phyloP scores from a whole-genome alignment of 2,329 filamentous ascomycete species.

The Phialemoniopsis sp. region DNA sequence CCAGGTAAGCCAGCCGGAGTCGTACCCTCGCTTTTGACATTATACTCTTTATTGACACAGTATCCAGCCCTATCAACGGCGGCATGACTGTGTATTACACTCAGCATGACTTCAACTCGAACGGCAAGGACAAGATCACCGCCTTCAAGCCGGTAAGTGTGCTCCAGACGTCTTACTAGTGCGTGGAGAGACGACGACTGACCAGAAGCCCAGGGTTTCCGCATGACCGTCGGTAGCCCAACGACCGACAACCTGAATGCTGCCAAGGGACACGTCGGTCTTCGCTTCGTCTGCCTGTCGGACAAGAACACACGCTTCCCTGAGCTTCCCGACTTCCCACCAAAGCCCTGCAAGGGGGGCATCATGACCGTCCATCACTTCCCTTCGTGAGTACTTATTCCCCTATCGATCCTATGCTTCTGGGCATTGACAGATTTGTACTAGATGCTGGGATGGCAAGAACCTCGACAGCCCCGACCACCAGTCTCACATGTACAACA shows the following conservation, averaged over 20 bases:
- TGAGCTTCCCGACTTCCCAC: conserved; percentile 34
- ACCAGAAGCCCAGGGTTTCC: conserved; percentile 30
- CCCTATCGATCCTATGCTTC: not conserved
- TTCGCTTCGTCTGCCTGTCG: conserved; percentile 35
- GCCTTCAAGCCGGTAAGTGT: conserved; percentile 30
- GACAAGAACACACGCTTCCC: conserved; percentile 31
- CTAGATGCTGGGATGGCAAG: conserved; percentile 55
- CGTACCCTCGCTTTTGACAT: too few species aligned
- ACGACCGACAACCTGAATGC: conserved; percentile 12
- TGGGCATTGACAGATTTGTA: conserved; percentile 12
- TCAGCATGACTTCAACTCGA: conserved; percentile 30
- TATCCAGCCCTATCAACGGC: conserved; percentile 13
- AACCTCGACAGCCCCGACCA: conserved; percentile 51
- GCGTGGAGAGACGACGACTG: not conserved
- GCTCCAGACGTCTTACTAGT: too few species aligned
- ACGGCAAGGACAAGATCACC: conserved; percentile 32
- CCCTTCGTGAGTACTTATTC: conserved; percentile 24
- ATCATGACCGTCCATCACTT: conserved; percentile 39
- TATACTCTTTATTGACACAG: too few species aligned
- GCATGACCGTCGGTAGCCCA: conserved; percentile 34
- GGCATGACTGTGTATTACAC: conserved; percentile 38
- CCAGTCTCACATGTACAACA: conserved; percentile 24
- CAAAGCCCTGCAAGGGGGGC: conserved; percentile 28
- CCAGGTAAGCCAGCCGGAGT: conserved; percentile 8
- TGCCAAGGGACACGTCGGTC: conserved; percentile 25